Evolutionary conservation across 2,329 filamentous ascomycete species (phyloP).

Genomic region (Diaporthe amygdali): DNA sequence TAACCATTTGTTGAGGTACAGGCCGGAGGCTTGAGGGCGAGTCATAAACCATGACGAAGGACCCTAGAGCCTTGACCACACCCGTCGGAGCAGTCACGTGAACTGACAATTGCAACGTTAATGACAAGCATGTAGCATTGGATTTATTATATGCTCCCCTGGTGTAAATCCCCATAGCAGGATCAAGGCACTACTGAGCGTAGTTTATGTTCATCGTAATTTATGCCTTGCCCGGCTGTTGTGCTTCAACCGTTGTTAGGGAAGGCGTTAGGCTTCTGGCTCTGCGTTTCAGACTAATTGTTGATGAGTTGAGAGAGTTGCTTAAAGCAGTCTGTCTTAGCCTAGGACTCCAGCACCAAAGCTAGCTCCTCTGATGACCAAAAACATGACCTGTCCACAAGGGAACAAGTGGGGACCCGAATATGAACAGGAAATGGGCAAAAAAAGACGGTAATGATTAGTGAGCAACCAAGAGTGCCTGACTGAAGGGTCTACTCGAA

Average conservation of each 20-base stretch:
- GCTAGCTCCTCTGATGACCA: background rate
- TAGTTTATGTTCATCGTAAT: background rate
- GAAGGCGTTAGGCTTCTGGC: background rate
- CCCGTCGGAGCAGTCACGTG: background rate
- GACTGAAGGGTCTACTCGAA: too few species aligned
- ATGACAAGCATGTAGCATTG: too few species aligned
- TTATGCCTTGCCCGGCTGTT: background rate
- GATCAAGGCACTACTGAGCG: background rate
- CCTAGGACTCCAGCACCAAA: background rate
- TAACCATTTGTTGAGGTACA: background rate
- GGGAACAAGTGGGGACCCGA: too few species aligned
- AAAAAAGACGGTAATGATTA: background rate
- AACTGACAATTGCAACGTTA: background rate
- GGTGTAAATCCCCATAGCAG: rapidly evolving
- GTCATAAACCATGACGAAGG: background rate
- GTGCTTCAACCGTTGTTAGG: background rate
- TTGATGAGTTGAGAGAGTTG: background rate
- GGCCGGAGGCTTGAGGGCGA: background rate
- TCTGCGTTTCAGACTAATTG: background rate
- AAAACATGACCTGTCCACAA: background rate
- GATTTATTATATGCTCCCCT: background rate
- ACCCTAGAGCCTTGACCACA: background rate
- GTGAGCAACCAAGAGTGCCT: background rate
- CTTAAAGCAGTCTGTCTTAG: background rate
- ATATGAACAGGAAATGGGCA: background rate